phyloP scores from a whole-genome alignment of 371 early-diverging fungal species.

The Lichtheimia hyalospora region DNA sequence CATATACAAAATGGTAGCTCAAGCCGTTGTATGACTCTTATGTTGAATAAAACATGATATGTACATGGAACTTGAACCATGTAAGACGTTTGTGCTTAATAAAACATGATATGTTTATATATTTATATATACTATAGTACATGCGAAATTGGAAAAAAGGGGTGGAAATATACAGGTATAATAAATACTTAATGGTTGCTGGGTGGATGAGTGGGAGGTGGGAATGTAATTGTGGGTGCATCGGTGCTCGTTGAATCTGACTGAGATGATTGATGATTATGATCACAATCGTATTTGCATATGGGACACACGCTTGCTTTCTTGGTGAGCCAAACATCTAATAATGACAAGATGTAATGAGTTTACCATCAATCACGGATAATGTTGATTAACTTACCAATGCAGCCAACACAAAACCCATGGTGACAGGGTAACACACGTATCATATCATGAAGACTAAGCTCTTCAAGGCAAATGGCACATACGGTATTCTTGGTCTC shows the following conservation, averaged over 20 bases:
- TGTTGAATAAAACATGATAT: too few relatives aligned
- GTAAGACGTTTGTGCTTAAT: too few relatives aligned
- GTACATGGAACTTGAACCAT: too few relatives aligned
- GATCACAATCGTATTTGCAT: slow-evolving; percentile 36
- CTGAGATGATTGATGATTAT: not conserved
- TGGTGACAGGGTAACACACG: slow-evolving; percentile 44
- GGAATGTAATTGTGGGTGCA: too few relatives aligned
- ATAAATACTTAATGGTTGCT: too few relatives aligned
- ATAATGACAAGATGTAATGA: not conserved
- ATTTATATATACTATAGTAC: too few relatives aligned
- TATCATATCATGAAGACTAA: slow-evolving; percentile 21
- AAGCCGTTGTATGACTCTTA: too few relatives aligned
- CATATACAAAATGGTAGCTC: slow-evolving; percentile 36
- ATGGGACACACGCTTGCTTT: slow-evolving; percentile 42
- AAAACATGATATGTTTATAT: too few relatives aligned
- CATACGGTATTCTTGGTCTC: slow-evolving; percentile 28
- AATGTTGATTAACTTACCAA: slow-evolving; percentile 30
- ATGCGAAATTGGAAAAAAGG: too few relatives aligned
- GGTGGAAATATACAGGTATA: too few relatives aligned
- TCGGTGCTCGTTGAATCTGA: too few relatives aligned
- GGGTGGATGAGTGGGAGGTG: too few relatives aligned
- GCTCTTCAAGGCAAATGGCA: slow-evolving; percentile 46
- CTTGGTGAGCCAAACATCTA: slow-evolving; percentile 42
- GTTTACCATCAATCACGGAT: not conserved
- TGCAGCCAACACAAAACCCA: slow-evolving; percentile 42